Evolutionary conservation across 257 asterid genomes (phyloP).

Genomic region (Plantago major): DNA sequence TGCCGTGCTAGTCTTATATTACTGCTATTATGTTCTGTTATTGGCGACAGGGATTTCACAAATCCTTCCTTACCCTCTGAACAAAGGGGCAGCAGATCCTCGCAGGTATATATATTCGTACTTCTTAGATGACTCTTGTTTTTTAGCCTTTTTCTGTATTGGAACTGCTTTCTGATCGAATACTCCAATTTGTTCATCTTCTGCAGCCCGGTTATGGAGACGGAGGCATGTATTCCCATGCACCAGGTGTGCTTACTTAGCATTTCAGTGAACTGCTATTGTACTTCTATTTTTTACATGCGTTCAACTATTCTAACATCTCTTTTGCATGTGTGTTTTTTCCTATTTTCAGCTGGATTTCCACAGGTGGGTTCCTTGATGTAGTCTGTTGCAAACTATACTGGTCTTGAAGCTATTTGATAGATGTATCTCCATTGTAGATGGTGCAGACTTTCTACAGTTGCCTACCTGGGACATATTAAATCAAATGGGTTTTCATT

Average conservation of each 20-base stretch:
- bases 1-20: conserved; percentile 21
- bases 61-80: conserved; percentile 93
- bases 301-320: conserved; percentile 24
- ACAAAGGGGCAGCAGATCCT: conserved; percentile 90
- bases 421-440: conserved; percentile 9
- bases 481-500: too few relatives aligned
- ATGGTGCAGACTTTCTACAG: conserved; percentile 14
- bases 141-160: conserved; percentile 16
- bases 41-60: conserved; percentile 75
- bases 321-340: conserved; percentile 8
- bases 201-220: conserved; percentile 80
- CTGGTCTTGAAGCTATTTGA: conserved; percentile 15
- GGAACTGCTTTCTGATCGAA: conserved; percentile 25
- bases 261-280: conserved; percentile 4
- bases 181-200: conserved; percentile 21
- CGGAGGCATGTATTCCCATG: conserved; percentile 58
- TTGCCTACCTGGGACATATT: conserved; percentile 17
- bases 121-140: conserved; percentile 16
- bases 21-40: conserved; percentile 27
- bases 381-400: conserved; percentile 13
- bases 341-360: conserved; percentile 62
- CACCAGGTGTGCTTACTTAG: conserved; percentile 43
- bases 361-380: conserved; percentile 67
- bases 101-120: conserved; percentile 63
- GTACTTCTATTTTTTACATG: conserved; percentile 7